Conservation (phyloP, 2,329 filamentous ascomycete genomes). For the Alternaria rosae region DNA sequence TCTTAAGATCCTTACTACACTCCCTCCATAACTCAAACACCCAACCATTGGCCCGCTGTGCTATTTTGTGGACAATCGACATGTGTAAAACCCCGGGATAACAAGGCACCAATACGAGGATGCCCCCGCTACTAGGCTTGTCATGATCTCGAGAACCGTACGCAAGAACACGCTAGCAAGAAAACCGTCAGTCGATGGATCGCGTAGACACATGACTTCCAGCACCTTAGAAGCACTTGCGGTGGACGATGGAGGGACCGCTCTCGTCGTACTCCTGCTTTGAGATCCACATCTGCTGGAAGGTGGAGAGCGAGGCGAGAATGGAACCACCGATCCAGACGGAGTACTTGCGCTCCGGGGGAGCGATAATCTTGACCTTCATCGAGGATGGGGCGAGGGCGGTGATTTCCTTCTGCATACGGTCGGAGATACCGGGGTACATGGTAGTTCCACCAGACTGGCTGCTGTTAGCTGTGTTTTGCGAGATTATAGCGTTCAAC, state of each 20-base stretch:
- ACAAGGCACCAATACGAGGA: constrained; percentile 48
- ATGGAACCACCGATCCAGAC: constrained; percentile 99
- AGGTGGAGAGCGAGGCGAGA: constrained; percentile 97
- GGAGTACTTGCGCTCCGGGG: constrained; percentile 99
- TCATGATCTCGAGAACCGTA: constrained; percentile 46
- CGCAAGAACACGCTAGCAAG: constrained; percentile 44
- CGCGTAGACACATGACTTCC: constrained; percentile 3
- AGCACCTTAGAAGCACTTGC: constrained; percentile 99
- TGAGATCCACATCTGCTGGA: constrained; percentile 99
- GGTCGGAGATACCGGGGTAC: constrained; percentile 99
- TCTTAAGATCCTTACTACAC: constrained; percentile 47
- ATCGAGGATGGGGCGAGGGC: constrained; percentile 98
- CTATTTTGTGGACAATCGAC: constrained; percentile 51
- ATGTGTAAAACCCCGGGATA: constrained; percentile 43
- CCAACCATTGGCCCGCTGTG: constrained; percentile 47
- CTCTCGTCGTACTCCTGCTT: constrained; percentile 99
- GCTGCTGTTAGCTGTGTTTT: constrained; percentile 44
- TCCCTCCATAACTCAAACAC: constrained; percentile 46
- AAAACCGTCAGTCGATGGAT: constrained; percentile 31
- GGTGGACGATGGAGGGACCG: constrained; percentile 98
- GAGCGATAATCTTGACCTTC: constrained; percentile 99
- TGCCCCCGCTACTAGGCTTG: constrained; percentile 50
- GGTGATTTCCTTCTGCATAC: constrained; percentile 99
- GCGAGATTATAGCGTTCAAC: constrained; percentile 48
- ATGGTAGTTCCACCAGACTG: constrained; percentile 99